Evolutionary conservation across 352 stramenopile species (phyloP).

Genomic region (Elongisporangium senticosum): DNA sequence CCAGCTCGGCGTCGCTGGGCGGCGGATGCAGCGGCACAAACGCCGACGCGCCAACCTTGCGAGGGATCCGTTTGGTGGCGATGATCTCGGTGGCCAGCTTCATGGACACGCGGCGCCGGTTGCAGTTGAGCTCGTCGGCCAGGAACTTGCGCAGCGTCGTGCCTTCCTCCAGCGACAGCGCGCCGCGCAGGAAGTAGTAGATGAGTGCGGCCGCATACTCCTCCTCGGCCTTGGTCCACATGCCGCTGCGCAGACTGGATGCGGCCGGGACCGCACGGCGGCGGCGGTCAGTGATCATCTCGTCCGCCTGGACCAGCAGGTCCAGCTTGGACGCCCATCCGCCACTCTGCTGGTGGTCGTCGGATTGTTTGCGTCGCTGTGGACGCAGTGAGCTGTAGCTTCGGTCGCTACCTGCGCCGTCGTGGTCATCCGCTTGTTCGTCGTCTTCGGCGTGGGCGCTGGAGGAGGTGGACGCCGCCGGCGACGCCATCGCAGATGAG

Average conservation of each 20-base stretch:
- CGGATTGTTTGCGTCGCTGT: background rate
- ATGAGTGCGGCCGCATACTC: constrained; percentile 60
- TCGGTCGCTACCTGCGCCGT: background rate
- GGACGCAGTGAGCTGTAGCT: background rate
- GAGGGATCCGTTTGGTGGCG: constrained; percentile 50
- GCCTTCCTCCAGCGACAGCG: constrained; percentile 32
- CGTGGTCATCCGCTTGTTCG: background rate
- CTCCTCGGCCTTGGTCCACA: constrained; percentile 61
- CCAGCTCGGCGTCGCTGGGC: constrained; percentile 20
- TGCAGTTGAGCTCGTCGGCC: constrained; percentile 59
- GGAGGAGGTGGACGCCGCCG: background rate
- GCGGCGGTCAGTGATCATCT: constrained; percentile 39
- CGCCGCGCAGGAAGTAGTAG: constrained; percentile 55
- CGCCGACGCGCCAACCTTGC: constrained; percentile 58
- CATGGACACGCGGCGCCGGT: constrained; percentile 59
- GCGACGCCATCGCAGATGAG: background rate
- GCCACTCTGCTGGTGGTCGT: background rate
- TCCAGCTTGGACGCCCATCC: constrained; percentile 35
- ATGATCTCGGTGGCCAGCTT: constrained; percentile 67
- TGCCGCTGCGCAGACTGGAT: constrained; percentile 30
- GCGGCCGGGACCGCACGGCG: background rate
- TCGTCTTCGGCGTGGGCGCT: background rate
- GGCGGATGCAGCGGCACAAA: constrained; percentile 39
- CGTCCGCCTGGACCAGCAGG: constrained; percentile 63
- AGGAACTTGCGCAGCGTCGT: constrained; percentile 68